Percentiles rank a stretch among this genome's conserved stretches.
Evolutionary conservation across 495 filamentous ascomycete genomes (phyloP).

Genomic region (Xylaria longipes): DNA sequence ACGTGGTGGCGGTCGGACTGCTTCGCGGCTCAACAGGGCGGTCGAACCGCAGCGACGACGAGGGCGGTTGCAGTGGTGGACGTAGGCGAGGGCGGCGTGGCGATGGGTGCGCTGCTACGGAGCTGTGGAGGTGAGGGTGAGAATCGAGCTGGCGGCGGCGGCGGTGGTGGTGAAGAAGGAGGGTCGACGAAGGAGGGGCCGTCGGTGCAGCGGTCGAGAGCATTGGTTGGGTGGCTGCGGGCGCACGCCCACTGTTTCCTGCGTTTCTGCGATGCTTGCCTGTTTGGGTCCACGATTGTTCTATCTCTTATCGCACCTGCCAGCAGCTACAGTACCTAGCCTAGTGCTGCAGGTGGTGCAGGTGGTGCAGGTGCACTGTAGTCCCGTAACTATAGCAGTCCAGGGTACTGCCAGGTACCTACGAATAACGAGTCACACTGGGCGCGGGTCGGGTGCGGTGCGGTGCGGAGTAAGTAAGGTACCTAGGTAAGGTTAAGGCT

Average conservation of each 20-base stretch:
- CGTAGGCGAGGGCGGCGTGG: conserved; percentile 7
- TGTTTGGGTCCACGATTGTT: neutral
- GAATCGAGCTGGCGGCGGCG: conserved; percentile 25
- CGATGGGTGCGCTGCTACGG: conserved; percentile 15
- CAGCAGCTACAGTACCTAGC: neutral
- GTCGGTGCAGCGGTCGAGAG: conserved; percentile 26
- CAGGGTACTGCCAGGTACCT: conserved; percentile 9
- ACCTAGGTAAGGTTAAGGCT: conserved; percentile 1
- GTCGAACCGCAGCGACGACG: conserved; percentile 27
- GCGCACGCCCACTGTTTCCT: conserved; percentile 22
- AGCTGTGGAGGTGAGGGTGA: conserved; percentile 25
- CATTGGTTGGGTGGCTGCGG: conserved; percentile 26
- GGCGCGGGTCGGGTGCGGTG: neutral
- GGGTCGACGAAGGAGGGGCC: conserved; percentile 28
- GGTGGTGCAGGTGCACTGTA: neutral
- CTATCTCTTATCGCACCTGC: conserved; percentile 17
- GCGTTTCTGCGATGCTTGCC: conserved; percentile 4
- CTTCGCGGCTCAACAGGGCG: conserved; percentile 27
- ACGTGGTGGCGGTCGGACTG: conserved; percentile 32
- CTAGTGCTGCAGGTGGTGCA: neutral
- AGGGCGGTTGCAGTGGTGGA: conserved; percentile 13
- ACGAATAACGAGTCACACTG: neutral
- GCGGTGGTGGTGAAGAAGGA: conserved; percentile 26
- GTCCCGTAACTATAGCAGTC: neutral
- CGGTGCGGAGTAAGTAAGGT: conserved; percentile 8